Conservation (phyloP, 805 yeast genomes). For the Candida hispaniensis region DNA sequence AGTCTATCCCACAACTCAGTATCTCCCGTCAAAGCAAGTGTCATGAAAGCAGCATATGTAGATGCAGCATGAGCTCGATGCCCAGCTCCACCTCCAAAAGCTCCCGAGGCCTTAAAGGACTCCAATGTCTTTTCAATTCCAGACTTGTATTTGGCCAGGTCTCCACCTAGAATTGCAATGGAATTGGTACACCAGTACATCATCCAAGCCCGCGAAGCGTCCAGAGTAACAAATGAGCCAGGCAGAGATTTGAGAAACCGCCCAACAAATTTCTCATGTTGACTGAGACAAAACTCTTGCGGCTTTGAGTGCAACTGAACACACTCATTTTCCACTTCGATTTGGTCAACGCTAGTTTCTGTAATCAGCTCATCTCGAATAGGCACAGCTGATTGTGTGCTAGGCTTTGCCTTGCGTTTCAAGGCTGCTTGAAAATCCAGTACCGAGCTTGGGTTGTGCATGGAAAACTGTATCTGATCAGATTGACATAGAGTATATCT, state of each 20-base stretch:
- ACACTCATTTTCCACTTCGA: slow-evolving; percentile 22
- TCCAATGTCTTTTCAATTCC: slow-evolving; percentile 25
- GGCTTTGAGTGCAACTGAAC: slow-evolving; percentile 8
- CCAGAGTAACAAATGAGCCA: slow-evolving; percentile 42
- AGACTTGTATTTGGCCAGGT: slow-evolving; percentile 21
- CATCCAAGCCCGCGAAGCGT: slow-evolving; percentile 91
- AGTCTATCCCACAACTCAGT: slow-evolving; percentile 31
- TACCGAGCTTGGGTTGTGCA: too few species aligned
- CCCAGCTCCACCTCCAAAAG: slow-evolving; percentile 76
- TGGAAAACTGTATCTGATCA: too few species aligned
- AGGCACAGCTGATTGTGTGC: slow-evolving; percentile 2
- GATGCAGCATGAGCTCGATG: slow-evolving; percentile 82
- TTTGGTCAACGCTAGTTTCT: slow-evolving; percentile 18
- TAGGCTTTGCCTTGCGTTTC: slow-evolving; percentile 4
- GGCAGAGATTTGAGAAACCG: slow-evolving; percentile 40
- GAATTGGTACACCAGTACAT: slow-evolving; percentile 72
- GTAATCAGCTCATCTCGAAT: slow-evolving; percentile 9
- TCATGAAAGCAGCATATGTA: slow-evolving; percentile 63
- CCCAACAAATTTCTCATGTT: slow-evolving; percentile 38
- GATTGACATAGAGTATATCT: too few species aligned
- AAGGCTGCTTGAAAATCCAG: slow-evolving; percentile 2
- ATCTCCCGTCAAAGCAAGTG: slow-evolving; percentile 45
- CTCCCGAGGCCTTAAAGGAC: slow-evolving; percentile 39
- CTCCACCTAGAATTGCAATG: slow-evolving; percentile 34
- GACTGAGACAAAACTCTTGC: slow-evolving; percentile 9